Evolutionary conservation across 2,329 filamentous ascomycete genomes (phyloP).

Genomic region (Ophiostoma pallidulum): DNA sequence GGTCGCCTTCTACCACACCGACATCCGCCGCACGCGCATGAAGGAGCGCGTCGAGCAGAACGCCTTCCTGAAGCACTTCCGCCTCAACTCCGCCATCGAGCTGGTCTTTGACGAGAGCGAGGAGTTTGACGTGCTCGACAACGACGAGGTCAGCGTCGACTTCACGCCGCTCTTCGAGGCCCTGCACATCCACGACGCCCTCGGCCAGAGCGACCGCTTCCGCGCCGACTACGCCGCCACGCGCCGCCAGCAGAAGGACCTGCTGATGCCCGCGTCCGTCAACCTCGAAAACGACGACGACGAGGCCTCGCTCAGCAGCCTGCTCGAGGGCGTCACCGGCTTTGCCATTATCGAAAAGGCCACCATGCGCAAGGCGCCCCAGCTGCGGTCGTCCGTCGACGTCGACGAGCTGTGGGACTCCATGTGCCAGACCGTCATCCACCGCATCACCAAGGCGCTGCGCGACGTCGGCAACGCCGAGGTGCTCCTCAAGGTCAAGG

Average conservation of each 20-base stretch:
- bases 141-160: conserved; percentile 89
- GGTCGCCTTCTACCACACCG: conserved; percentile 92
- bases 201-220: conserved; percentile 88
- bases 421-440: conserved; percentile 83
- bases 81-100: conserved; percentile 90
- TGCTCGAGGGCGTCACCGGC: conserved; percentile 87
- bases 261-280: conserved; percentile 69
- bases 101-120: conserved; percentile 90
- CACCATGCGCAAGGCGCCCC: conserved; percentile 78
- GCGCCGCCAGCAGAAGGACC: conserved; percentile 80
- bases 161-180: conserved; percentile 93
- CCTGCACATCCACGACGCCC: conserved; percentile 88
- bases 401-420: conserved; percentile 99
- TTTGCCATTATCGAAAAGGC: conserved; percentile 95
- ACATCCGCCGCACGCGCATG: conserved; percentile 73
- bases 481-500: conserved; percentile 87
- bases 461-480: conserved; percentile 79
- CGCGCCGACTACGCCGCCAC: conserved; percentile 86
- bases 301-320: conserved; percentile 73
- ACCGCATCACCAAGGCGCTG: conserved; percentile 70
- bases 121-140: conserved; percentile 90
- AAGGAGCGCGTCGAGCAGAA: conserved; percentile 72
- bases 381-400: conserved; percentile 72
- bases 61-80: conserved; percentile 70
- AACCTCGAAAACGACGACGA: conserved; percentile 77